Evolutionary conservation across 805 yeast genomes (phyloP), one percentile per base, ranked within the genome.

Genomic region (Geotrichum ghanense): DNA sequence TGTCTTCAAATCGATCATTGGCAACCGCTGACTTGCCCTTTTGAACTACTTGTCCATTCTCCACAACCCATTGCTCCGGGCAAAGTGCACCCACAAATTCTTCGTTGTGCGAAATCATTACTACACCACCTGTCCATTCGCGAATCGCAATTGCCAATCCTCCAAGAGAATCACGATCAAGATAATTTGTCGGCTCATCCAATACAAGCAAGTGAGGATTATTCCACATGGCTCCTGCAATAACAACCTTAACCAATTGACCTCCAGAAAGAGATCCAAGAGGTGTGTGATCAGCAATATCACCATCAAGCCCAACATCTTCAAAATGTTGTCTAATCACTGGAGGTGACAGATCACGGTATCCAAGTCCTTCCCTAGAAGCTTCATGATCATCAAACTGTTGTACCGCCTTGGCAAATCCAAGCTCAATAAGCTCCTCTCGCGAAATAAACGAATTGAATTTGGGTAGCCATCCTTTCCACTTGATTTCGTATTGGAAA

Each of bases 191-290:
- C 64, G 98, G 98, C 76, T 90, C 97, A 68, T 90, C 98, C 51
- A 90, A 75, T 41, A 90, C 98, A 53, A 90, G 76, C 67, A 90
- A 76, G 67, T 90, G 98, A 19, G 98, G 98, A 64, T 90, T 92
- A 70, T 92, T 90, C 98, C 98, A 90, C 92, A 90, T 90, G 53
- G 97, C 97, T 69, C 97, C 98, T 12, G 97, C 97, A 71, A 90
- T 90, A 50, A 90, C 98, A 53, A 90, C 97, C 69, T 90, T 90
- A 51, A 90, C 98, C 64, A 90, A 76, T 71, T 90, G 98, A 59
- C 98, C 98, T 64, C 98, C 98, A 22, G 97, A 88, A 53, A 90
- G 73, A 5, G 95, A 86, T 21, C 97, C 97, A 76, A 90, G 72
- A 45, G 96, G 96, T 17, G 97, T 90, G 67, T 90, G 97, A 66